A percentile compares a stretch with the other conserved stretches of the same genome.
These are phyloP conservation scores for Aspergillus panamensis DNA, from an alignment of 495 filamentous ascomycete genomes.

Conservation along the genomic window DNA sequence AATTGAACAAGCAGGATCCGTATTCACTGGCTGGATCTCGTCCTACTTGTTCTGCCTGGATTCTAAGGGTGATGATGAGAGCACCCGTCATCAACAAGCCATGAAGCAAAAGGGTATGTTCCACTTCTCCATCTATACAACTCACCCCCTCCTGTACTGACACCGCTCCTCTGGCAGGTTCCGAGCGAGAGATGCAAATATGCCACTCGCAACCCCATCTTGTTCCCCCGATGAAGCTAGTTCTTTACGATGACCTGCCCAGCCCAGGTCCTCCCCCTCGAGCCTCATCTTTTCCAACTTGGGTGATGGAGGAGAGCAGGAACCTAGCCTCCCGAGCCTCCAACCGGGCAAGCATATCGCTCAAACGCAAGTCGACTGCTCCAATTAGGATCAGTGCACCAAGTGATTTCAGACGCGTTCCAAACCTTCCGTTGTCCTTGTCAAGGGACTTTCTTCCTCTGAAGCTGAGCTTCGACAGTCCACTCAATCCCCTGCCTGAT, in stretches of 20 bases:
- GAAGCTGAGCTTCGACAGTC: constrained; percentile 69
- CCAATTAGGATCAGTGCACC: constrained; percentile 50
- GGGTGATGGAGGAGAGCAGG: constrained; percentile 39
- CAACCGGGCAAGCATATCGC: constrained; percentile 49
- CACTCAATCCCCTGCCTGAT: constrained; percentile 61
- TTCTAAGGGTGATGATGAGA: constrained; percentile 28
- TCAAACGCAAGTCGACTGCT: constrained; percentile 42
- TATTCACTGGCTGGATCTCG: constrained; percentile 43
- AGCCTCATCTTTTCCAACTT: constrained; percentile 35
- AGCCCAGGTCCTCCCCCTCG: constrained; percentile 31
- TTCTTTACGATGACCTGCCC: constrained; percentile 40
- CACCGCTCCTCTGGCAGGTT: constrained; percentile 19
- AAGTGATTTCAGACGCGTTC: constrained; percentile 51
- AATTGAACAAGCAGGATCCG: constrained; percentile 42
- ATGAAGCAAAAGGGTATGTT: constrained; percentile 28
- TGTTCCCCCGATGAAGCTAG: constrained; percentile 45
- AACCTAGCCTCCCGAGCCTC: constrained; percentile 47
- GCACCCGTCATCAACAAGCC: constrained; percentile 21
- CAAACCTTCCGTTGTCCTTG: constrained; percentile 31
- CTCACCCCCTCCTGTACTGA: constrained; percentile 9
- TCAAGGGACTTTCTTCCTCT: constrained; percentile 42
- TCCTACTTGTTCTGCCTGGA: constrained; percentile 41
- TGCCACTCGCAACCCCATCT: constrained; percentile 50
- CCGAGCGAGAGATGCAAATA: constrained; percentile 46
- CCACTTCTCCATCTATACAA: not conserved